These are phyloP conservation scores for Gastrodia elata DNA, from an alignment of 106 monocot species.

Conservation along the genomic window DNA sequence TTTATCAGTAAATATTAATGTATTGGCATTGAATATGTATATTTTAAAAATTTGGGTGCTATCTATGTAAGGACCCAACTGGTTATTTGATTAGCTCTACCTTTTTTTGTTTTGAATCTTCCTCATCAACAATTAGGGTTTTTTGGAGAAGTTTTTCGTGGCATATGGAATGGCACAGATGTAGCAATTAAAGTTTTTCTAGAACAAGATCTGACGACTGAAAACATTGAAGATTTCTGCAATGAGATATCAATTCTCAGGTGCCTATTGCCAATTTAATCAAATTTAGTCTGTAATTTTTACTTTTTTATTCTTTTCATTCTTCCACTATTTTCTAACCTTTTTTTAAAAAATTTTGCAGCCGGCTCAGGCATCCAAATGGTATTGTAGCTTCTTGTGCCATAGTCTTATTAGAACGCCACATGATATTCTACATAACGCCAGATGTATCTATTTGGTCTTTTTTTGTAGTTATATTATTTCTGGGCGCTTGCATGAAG, in stretches of 20 bases:
- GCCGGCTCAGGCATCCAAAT: slow-evolving; percentile 99
- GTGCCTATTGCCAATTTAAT: slow-evolving; percentile 20
- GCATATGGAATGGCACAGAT: slow-evolving; percentile 99
- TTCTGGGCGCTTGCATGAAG: slow-evolving; percentile 86
- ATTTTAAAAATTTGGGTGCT: too few relatives aligned
- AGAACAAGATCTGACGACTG: slow-evolving; percentile 93
- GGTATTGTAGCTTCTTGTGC: slow-evolving; percentile 38
- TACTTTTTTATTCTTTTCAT: slow-evolving; percentile 1
- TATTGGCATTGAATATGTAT: too few relatives aligned
- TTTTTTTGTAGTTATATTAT: slow-evolving; percentile 78
- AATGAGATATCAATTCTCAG: slow-evolving; percentile 98
- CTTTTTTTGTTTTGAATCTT: background rate
- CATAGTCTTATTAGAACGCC: background rate
- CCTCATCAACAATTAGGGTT: slow-evolving; percentile 48
- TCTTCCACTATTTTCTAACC: background rate
- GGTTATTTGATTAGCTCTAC: background rate
- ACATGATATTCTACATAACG: background rate
- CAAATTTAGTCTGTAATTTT: background rate
- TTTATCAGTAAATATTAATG: too few relatives aligned
- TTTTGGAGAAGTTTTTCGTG: slow-evolving; percentile 98
- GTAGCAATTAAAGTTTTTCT: slow-evolving; percentile 98
- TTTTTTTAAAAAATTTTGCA: too few relatives aligned
- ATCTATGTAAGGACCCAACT: too few relatives aligned
- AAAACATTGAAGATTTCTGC: slow-evolving; percentile 97
- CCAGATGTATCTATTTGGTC: background rate